Evolutionary conservation across 352 stramenopile species (phyloP).

Genomic region (Pythium monospermum): DNA sequence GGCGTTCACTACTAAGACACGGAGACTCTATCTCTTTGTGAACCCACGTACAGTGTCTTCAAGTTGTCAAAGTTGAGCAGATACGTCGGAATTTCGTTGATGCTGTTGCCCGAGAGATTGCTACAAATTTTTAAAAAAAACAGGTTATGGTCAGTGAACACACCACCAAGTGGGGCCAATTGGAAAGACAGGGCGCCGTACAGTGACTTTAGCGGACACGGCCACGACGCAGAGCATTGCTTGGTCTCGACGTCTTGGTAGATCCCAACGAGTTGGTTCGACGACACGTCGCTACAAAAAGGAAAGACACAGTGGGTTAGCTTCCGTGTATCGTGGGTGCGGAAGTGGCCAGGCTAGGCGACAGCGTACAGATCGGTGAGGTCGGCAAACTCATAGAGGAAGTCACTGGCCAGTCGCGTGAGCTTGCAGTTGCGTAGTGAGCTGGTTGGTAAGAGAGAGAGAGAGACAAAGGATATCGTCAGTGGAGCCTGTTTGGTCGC

Average conservation of each 20-base stretch:
- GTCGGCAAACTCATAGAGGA: slow-evolving; percentile 1
- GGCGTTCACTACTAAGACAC: too few relatives aligned
- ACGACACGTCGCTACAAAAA: slow-evolving; percentile 32
- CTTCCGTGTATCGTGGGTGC: too few relatives aligned
- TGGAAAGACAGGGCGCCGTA: too few relatives aligned
- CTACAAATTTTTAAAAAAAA: too few relatives aligned
- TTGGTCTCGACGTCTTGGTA: slow-evolving; percentile 26
- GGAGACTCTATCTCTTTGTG: too few relatives aligned
- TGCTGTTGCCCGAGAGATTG: not conserved
- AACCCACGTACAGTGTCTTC: too few relatives aligned
- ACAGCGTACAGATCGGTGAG: slow-evolving; percentile 4
- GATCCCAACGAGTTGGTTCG: slow-evolving; percentile 26
- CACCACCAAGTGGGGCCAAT: too few relatives aligned
- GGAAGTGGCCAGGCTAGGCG: too few relatives aligned
- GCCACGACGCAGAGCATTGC: slow-evolving; percentile 8
- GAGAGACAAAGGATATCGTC: too few relatives aligned
- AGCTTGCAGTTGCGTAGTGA: slow-evolving; percentile 6
- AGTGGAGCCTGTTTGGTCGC: too few relatives aligned
- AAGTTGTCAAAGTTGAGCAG: not conserved
- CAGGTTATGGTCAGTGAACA: too few relatives aligned
- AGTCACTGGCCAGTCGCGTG: not conserved
- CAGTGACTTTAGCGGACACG: slow-evolving; percentile 29
- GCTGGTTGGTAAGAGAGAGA: too few relatives aligned
- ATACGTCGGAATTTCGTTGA: not conserved
- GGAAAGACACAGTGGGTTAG: not conserved